Evolutionary conservation across 2,329 filamentous ascomycete genomes (phyloP).

Genomic region (Diaporthe helianthi): DNA sequence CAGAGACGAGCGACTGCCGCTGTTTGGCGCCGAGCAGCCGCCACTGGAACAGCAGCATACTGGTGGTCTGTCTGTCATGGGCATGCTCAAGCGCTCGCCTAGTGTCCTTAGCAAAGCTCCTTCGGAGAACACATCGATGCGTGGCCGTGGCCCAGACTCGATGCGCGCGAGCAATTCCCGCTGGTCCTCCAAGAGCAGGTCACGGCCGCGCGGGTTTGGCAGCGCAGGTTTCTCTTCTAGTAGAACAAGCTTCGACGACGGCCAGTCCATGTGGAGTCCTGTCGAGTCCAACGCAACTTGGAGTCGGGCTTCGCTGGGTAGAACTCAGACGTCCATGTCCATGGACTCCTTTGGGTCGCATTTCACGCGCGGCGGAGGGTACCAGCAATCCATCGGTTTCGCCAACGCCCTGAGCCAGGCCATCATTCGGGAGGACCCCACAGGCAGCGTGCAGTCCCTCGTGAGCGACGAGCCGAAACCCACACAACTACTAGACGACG

Average conservation of each 20-base stretch:
- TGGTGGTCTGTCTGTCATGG: constrained; percentile 69
- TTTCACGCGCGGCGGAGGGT: constrained; percentile 75
- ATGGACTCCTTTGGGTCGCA: constrained; percentile 87
- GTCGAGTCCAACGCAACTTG: constrained; percentile 85
- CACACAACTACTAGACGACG: constrained; percentile 82
- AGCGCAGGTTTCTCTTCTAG: constrained; percentile 86
- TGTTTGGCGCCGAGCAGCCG: constrained; percentile 74
- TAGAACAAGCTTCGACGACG: constrained; percentile 92
- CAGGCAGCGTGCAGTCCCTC: constrained; percentile 54
- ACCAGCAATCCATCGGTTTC: constrained; percentile 96
- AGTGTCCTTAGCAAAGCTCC: constrained; percentile 93
- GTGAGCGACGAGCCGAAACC: constrained; percentile 67
- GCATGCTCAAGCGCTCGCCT: constrained; percentile 82
- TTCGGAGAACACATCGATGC: constrained; percentile 77
- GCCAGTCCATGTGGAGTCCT: constrained; percentile 89
- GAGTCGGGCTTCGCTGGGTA: constrained; percentile 92
- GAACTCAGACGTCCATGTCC: constrained; percentile 89
- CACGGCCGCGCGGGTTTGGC: constrained; percentile 76
- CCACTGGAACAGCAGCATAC: constrained; percentile 57
- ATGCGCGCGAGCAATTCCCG: constrained; percentile 63
- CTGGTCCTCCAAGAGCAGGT: constrained; percentile 87
- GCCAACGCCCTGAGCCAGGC: constrained; percentile 96
- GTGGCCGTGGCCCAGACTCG: constrained; percentile 73
- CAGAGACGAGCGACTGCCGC: constrained; percentile 81
- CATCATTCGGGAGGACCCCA: constrained; percentile 86